These are phyloP conservation scores for Spinellus fusiger DNA, from an alignment of 192 early-diverging fungal genomes.

Conservation along the genomic window DNA sequence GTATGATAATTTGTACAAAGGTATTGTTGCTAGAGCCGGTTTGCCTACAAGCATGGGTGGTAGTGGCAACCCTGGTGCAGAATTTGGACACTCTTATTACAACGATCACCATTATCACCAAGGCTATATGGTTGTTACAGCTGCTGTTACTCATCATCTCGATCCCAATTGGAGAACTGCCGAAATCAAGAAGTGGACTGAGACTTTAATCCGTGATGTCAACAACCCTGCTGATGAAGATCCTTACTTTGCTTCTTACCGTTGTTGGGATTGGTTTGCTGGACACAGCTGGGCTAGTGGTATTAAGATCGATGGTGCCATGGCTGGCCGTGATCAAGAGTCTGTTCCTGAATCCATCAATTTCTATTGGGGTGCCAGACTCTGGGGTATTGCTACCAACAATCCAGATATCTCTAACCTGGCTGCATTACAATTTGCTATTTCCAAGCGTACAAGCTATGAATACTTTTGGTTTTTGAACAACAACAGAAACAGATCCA, in stretches of 20 bases:
- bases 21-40: conserved; percentile 25
- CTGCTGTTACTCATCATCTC: conserved; percentile 30
- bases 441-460: conserved; percentile 27
- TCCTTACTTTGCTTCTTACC: conserved; percentile 44
- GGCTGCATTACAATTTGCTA: conserved; percentile 20
- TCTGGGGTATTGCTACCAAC: conserved; percentile 29
- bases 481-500: conserved; percentile 18
- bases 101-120: conserved; percentile 39
- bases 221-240: conserved; percentile 43
- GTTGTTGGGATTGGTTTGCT: conserved; percentile 55
- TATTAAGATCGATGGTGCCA: conserved; percentile 27
- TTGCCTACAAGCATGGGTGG: conserved; percentile 25
- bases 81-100: conserved; percentile 34
- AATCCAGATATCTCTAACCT: conserved; percentile 12
- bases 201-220: conserved; percentile 38
- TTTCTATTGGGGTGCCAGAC: conserved; percentile 33
- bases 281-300: conserved; percentile 65
- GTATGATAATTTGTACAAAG: conserved; percentile 27
- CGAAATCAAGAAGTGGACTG: conserved; percentile 25
- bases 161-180: conserved; percentile 25
- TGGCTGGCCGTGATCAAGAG: conserved; percentile 35
- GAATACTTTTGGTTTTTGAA: conserved; percentile 33
- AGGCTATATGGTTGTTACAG: conserved; percentile 29
- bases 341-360: conserved; percentile 33
- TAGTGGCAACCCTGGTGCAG: conserved; percentile 22